Evolutionary conservation across 2,329 filamentous ascomycete genomes (phyloP).

Genomic region (Aspergillus fructus): DNA sequence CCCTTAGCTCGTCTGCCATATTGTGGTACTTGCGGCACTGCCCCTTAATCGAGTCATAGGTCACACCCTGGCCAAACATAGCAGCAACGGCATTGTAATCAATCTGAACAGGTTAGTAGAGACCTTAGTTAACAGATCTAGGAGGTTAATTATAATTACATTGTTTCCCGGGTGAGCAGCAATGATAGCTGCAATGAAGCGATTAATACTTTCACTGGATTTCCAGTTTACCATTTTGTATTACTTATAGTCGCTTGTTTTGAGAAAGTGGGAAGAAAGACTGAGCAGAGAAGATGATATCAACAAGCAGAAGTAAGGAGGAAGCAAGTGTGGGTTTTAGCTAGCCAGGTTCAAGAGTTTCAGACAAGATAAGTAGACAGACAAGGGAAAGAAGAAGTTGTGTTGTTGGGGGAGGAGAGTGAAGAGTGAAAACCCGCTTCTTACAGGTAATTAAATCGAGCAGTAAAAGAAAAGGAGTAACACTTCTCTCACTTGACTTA

Average conservation of each 20-base stretch:
- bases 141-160: conserved; percentile 12
- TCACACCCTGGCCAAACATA: conserved; percentile 47
- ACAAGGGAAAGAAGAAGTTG: neutral
- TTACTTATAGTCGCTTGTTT: neutral
- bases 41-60: conserved; percentile 50
- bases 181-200: conserved; percentile 28
- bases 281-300: too few relatives aligned
- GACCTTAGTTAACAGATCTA: neutral
- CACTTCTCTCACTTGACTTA: neutral
- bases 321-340: too few relatives aligned
- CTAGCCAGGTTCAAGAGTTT: too few relatives aligned
- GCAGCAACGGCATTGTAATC: conserved; percentile 45
- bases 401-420: neutral
- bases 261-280: neutral
- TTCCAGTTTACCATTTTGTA: conserved; percentile 34
- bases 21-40: conserved; percentile 48
- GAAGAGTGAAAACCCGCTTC: neutral
- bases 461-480: neutral
- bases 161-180: conserved; percentile 28
- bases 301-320: too few relatives aligned
- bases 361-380: neutral
- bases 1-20: conserved; percentile 35
- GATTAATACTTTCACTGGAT: conserved; percentile 21
- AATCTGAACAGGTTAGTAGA: conserved; percentile 34
- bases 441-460: too few relatives aligned